Evolutionary conservation across 805 yeast species (phyloP), one percentile per base, ranked within the genome.

Genomic region (Metschnikowia colocasiae): DNA sequence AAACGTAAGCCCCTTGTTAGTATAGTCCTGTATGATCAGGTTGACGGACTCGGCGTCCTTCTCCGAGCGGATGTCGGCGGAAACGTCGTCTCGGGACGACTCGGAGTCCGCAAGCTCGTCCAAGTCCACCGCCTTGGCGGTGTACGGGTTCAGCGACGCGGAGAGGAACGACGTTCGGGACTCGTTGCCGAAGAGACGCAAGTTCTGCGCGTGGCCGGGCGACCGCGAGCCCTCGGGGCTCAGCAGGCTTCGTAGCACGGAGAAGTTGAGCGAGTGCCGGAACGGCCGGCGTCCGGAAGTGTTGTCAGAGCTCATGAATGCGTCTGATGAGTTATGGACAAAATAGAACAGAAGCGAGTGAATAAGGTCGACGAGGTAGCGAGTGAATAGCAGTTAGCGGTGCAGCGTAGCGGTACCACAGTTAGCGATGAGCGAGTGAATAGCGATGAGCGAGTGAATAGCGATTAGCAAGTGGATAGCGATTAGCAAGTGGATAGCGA

Each of bases 81-180:
- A 27, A 23, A 16, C 18, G 32, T 22, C 30, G 51, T 40, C 50
- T 22, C 13, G 53, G 1, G 62, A 55, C 1, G 63, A 54, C n/a
- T 47, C 55, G 20, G 74, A 63, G 52, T 71, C 76, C 15, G 75
- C 75, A 53, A 71, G 69, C 37, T 70, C 75, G 9, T 61, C 65
- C 20, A 67, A 46, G 5, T 57, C 55, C 27, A 61, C 47, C 23
- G 46, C 42, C 27, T 38, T 44, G 7, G 23, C 26, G 5, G 40
- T 16, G 30, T 22, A 27, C n/a, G 44, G 22, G 6, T 35, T 16
- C 25, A 48, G 43, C 6, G 30, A 31, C 5, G 40, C 27, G 38
- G 43, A 47, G 4, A 33, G 29, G 13, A 50, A 50, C 5, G 53
- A 47, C 2, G 32, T 30, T 5, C 43, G 44, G 6, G 53, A 50